Percentiles rank a stretch among this genome's conserved stretches.
These are phyloP conservation scores for Cryptosporidium sp. DNA, from an alignment of 169 alveolate species.

Conservation along the genomic window DNA sequence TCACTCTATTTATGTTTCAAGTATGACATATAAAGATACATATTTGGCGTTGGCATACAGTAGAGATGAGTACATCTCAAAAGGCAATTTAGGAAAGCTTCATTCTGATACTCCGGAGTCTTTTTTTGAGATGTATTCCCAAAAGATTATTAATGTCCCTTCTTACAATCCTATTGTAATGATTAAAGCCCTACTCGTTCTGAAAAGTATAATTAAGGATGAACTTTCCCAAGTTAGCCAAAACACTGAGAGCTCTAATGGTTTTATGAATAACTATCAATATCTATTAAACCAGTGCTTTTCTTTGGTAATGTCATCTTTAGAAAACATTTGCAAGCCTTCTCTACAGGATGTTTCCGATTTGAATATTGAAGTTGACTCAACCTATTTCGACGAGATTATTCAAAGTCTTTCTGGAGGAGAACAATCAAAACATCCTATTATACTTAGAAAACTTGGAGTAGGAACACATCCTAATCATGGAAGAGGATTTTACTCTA, in stretches of 20 bases:
- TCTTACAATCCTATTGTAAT: constrained; percentile 47
- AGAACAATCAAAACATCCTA: neutral
- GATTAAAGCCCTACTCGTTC: constrained; percentile 21
- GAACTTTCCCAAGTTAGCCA: neutral
- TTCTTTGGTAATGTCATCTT: neutral
- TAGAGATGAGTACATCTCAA: constrained; percentile 17
- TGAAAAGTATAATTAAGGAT: constrained; percentile 8
- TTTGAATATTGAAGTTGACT: constrained; percentile 4
- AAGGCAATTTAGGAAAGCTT: neutral
- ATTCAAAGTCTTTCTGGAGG: constrained; percentile 9
- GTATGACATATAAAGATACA: constrained; percentile 38
- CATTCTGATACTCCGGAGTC: neutral
- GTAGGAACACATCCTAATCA: constrained; percentile 30
- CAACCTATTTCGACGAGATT: constrained; percentile 37
- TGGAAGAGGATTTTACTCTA: constrained; percentile 61
- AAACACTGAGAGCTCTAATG: neutral
- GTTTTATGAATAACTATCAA: neutral
- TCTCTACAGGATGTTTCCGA: neutral
- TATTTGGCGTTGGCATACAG: constrained; percentile 62
- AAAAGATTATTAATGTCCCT: constrained; percentile 5
- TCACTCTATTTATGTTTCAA: constrained; percentile 51
- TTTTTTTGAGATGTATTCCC: neutral
- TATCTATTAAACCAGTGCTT: constrained; percentile 3
- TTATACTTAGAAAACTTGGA: constrained; percentile 24
- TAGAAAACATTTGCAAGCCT: constrained; percentile 21